Evolutionary conservation across 768 basidiomycete species (phyloP).

Genomic region (Rhizopogon roseolus): DNA sequence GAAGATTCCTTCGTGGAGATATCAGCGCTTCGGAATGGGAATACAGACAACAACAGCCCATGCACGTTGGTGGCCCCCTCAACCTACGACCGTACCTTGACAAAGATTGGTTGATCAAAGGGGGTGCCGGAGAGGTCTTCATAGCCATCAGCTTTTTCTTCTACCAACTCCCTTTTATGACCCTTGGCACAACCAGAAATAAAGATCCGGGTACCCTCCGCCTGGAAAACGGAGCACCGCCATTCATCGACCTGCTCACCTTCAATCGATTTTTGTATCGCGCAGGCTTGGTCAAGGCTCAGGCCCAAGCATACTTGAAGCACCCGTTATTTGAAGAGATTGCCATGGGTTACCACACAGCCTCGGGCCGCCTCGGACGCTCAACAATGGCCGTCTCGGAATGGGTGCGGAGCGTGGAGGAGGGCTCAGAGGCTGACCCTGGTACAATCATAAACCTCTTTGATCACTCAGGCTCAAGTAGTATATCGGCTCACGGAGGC

Average conservation of each 20-base stretch:
- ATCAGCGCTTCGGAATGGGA: conserved; percentile 51
- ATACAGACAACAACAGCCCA: conserved; percentile 42
- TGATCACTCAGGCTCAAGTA: conserved; percentile 2
- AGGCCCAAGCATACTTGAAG: conserved; percentile 26
- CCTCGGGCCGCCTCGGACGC: conserved; percentile 4
- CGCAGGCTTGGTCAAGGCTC: conserved; percentile 31
- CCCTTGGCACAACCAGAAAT: conserved; percentile 20
- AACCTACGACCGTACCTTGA: conserved; percentile 50
- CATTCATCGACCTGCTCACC: conserved; percentile 37
- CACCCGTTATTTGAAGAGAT: conserved; percentile 49
- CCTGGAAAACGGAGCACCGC: conserved; percentile 25
- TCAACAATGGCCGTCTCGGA: conserved; percentile 12
- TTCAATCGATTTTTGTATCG: conserved; percentile 44
- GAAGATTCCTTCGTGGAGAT: conserved; percentile 41
- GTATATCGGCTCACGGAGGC: conserved; percentile 11
- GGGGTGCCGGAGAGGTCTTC: conserved; percentile 41
- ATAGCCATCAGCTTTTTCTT: conserved; percentile 39
- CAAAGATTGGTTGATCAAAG: conserved; percentile 37
- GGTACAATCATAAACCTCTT: conserved; percentile 2
- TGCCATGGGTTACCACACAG: conserved; percentile 7
- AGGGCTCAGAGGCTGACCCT: neutral
- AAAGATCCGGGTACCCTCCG: neutral
- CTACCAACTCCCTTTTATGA: conserved; percentile 44
- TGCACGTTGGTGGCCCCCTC: conserved; percentile 43
- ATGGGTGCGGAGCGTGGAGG: conserved; percentile 14